Evolutionary conservation across 208 protist genomes (phyloP).

Genomic region (Lotmaria passim): DNA sequence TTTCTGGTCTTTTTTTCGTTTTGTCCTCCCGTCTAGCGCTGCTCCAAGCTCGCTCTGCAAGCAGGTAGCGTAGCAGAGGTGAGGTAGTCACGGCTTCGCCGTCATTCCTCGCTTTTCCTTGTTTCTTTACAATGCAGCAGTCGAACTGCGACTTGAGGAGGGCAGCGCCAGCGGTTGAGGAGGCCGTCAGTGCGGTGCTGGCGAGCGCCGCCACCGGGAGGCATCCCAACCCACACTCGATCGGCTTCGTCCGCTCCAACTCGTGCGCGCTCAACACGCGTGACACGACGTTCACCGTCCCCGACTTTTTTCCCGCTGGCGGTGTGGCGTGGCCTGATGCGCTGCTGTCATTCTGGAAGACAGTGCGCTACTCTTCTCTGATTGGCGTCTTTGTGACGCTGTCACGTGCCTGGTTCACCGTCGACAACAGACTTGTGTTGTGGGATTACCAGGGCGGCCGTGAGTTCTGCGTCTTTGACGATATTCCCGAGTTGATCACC

Average conservation of each 20-base stretch:
- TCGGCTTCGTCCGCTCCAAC: slow-evolving; percentile 67
- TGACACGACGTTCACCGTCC: slow-evolving; percentile 79
- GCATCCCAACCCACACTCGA: slow-evolving; percentile 50
- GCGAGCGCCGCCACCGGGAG: slow-evolving; percentile 37
- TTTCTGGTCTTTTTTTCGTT: no score
- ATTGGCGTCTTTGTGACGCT: slow-evolving; percentile 79
- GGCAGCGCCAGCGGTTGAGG: slow-evolving; percentile 51
- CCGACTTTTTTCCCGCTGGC: slow-evolving; percentile 79
- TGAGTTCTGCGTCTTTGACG: slow-evolving; percentile 84
- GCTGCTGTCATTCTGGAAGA: slow-evolving; percentile 70
- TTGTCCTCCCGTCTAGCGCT: no score
- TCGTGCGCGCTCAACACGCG: slow-evolving; percentile 63
- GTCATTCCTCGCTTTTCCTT: not conserved
- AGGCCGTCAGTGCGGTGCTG: slow-evolving; percentile 63
- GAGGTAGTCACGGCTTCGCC: not conserved
- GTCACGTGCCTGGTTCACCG: slow-evolving; percentile 84
- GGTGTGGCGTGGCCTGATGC: slow-evolving; percentile 75
- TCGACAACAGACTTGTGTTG: slow-evolving; percentile 84
- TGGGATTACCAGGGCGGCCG: slow-evolving; percentile 84
- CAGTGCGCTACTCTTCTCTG: slow-evolving; percentile 68
- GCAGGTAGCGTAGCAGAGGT: no score
- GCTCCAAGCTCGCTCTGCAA: no score
- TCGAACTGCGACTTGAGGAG: not conserved
- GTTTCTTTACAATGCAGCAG: slow-evolving; percentile 9
- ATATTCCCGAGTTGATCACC: slow-evolving; percentile 87